These are phyloP conservation scores for Solidago caesia DNA, from an alignment of 129 eudicot species.

Conservation along the genomic window DNA sequence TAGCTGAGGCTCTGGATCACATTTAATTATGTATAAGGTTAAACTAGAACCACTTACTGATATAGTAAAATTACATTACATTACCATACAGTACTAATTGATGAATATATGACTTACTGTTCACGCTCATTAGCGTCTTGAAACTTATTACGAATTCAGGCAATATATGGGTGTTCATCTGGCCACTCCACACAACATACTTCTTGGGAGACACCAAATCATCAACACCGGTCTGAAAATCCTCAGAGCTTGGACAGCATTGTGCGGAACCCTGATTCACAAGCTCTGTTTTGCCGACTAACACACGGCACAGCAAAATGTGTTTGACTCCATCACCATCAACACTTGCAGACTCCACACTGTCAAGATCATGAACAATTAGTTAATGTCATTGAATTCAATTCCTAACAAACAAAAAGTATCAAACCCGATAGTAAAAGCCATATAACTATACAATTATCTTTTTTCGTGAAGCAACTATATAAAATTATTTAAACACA, in stretches of 20 bases:
- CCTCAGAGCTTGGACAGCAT: conserved; percentile 58
- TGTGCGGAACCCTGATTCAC: conserved; percentile 53
- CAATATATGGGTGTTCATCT: conserved; percentile 67
- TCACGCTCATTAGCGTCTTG: conserved; percentile 26
- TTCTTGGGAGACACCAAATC: conserved; percentile 41
- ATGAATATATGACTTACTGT: conserved; percentile 31
- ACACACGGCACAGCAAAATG: conserved; percentile 68
- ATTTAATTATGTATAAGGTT: not conserved
- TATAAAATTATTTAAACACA: no score
- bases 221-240: conserved; percentile 68
- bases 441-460: not conserved
- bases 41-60: not conserved
- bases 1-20: conserved; percentile 28
- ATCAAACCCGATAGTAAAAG: not conserved
- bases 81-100: not conserved
- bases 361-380: conserved; percentile 11
- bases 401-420: not conserved
- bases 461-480: no score
- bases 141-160: conserved; percentile 67
- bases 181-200: conserved; percentile 57
- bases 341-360: conserved; percentile 42
- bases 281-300: conserved; percentile 61
- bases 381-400: not conserved
- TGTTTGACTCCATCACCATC: conserved; percentile 67
- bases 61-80: no score